These are phyloP conservation scores for Musa acuminata DNA, from an alignment of 176 grass and related monocot genomes.

Conservation along the genomic window DNA sequence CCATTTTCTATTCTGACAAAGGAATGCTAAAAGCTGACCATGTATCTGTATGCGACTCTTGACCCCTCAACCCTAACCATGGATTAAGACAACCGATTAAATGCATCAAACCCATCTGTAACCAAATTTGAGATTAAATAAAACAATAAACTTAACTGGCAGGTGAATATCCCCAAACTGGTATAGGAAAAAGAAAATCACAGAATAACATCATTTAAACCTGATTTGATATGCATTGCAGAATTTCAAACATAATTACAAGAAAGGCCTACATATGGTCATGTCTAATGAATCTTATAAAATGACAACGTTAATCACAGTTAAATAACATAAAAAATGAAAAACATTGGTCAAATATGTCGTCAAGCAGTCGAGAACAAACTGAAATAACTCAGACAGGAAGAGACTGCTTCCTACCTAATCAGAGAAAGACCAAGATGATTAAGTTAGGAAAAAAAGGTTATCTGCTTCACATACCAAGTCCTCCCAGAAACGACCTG, in stretches of 20 bases:
- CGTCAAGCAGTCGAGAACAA: background rate
- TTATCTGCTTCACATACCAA: constrained; percentile 38
- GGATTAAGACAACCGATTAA: too few relatives aligned
- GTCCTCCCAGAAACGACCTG: constrained; percentile 98
- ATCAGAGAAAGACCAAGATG: background rate
- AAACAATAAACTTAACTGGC: background rate
- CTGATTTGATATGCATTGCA: background rate
- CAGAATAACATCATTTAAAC: background rate
- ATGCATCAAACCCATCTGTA: too few relatives aligned
- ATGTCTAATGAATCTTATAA: background rate
- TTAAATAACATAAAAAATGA: too few relatives aligned
- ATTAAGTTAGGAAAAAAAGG: background rate
- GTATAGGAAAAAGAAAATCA: background rate
- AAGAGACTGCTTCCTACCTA: background rate
- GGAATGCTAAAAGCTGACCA: too few relatives aligned
- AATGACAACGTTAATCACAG: too few relatives aligned
- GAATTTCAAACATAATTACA: background rate
- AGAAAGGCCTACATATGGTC: background rate
- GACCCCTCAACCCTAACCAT: too few relatives aligned
- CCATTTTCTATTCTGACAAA: too few relatives aligned
- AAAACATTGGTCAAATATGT: too few relatives aligned
- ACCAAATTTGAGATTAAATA: too few relatives aligned
- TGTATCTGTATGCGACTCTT: too few relatives aligned
- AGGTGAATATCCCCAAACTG: background rate
- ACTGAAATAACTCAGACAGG: background rate